Conservation (phyloP, 2,329 filamentous ascomycete genomes). For the Exophiala sp. region DNA sequence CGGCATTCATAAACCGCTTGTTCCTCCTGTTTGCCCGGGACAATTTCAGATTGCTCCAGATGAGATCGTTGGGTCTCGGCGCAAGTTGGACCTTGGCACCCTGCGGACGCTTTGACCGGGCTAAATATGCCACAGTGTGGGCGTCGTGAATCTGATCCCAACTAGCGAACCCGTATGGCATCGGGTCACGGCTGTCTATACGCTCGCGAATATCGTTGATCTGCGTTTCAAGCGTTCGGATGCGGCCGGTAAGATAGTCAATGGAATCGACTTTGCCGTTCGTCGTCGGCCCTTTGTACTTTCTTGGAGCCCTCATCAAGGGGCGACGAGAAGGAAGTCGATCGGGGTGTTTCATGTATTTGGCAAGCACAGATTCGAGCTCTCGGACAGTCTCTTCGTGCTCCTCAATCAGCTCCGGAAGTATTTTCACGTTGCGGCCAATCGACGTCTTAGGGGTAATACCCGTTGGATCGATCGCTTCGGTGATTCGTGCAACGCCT, state of each 20-base stretch:
- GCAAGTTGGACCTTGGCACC: conserved; percentile 73
- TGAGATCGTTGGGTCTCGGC: conserved; percentile 81
- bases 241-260: conserved; percentile 81
- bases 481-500: conserved; percentile 76
- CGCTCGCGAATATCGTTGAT: conserved; percentile 76
- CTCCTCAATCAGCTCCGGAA: conserved; percentile 77
- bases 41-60: conserved; percentile 88
- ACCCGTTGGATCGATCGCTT: conserved; percentile 69
- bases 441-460: conserved; percentile 75
- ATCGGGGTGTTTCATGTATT: conserved; percentile 82
- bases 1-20: conserved; percentile 68
- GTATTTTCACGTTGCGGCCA: conserved; percentile 83
- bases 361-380: conserved; percentile 76
- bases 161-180: conserved; percentile 90
- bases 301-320: conserved; percentile 61
- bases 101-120: conserved; percentile 72
- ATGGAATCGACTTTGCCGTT: conserved; percentile 85
- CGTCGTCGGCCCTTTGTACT: conserved; percentile 61
- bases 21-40: conserved; percentile 62
- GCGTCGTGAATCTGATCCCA: conserved; percentile 84
- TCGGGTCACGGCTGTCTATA: conserved; percentile 79
- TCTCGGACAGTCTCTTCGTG: conserved; percentile 75
- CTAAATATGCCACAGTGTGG: conserved; percentile 76
- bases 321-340: conserved; percentile 72
- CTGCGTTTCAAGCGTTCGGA: conserved; percentile 72